These are phyloP conservation scores for Leishmania mexicana DNA, from an alignment of 208 protist genomes.

Conservation along the genomic window DNA sequence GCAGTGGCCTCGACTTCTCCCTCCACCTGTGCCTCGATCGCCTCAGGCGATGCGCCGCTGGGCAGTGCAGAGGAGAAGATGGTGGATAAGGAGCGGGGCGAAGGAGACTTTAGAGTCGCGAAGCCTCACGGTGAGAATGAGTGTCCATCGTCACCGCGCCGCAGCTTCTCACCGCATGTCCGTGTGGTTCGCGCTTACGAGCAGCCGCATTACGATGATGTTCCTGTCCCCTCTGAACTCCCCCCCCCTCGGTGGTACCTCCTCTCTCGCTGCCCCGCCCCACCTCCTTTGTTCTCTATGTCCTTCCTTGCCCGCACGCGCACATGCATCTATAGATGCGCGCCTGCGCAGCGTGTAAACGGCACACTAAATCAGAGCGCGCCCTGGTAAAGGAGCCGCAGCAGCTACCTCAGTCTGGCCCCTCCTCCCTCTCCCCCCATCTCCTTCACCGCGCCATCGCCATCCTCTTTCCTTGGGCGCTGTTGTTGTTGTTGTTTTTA, in stretches of 20 bases:
- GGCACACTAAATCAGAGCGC: too few relatives aligned
- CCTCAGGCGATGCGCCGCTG: too few relatives aligned
- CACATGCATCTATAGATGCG: neutral
- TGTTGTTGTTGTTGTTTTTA: neutral
- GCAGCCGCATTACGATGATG: neutral
- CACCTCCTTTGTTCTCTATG: neutral
- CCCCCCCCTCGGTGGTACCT: constrained; percentile 2
- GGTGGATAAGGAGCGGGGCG: neutral
- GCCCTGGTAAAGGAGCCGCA: too few relatives aligned
- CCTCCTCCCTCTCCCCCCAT: too few relatives aligned
- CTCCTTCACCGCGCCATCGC: neutral
- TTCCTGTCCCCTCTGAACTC: neutral
- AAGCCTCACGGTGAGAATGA: neutral
- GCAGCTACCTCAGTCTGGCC: too few relatives aligned
- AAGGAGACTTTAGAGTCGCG: neutral
- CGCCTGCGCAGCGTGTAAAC: neutral
- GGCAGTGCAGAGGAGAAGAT: neutral
- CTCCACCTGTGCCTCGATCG: too few relatives aligned
- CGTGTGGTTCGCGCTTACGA: too few relatives aligned
- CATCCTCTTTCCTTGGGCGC: neutral
- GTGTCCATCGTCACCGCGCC: neutral
- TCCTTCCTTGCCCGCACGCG: neutral
- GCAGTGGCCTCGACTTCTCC: too few relatives aligned
- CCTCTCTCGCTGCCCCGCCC: neutral
- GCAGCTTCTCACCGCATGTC: neutral